A percentile compares a stretch with the other conserved stretches of the same genome.
Conservation (phyloP, 176 grass and related monocot genomes). For the Ananas comosus region DNA sequence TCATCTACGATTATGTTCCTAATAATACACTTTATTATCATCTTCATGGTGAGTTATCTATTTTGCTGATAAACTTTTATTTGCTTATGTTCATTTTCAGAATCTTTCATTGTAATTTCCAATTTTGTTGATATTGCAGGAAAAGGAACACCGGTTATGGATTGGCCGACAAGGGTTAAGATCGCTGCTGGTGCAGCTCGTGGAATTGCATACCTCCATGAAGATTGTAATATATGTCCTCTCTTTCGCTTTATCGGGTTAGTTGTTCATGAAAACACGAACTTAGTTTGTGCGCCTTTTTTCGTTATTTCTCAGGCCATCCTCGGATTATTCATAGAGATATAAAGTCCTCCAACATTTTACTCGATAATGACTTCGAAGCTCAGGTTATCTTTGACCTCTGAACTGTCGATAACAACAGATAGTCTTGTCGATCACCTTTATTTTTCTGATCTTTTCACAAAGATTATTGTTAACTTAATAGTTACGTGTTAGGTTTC, state of each 20-base stretch:
- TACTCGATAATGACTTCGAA: constrained; percentile 91
- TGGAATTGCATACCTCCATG: constrained; percentile 94
- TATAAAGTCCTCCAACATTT: constrained; percentile 99
- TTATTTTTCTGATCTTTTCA: constrained; percentile 7
- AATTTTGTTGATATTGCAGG: constrained; percentile 46
- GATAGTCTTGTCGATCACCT: not conserved
- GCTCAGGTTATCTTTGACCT: constrained; percentile 61
- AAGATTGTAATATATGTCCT: constrained; percentile 70
- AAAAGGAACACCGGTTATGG: constrained; percentile 42
- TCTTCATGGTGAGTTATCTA: constrained; percentile 46
- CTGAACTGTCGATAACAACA: not conserved
- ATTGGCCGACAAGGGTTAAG: constrained; percentile 85
- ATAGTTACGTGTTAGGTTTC: constrained; percentile 50
- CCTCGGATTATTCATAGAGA: constrained; percentile 97
- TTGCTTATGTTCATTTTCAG: not conserved
- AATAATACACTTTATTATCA: constrained; percentile 77
- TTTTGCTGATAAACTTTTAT: not conserved
- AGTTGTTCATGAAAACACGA: not conserved
- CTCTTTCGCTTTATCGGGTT: not conserved
- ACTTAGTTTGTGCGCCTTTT: constrained; percentile 29
- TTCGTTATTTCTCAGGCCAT: constrained; percentile 55
- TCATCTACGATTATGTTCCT: constrained; percentile 81
- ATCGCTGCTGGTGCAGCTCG: constrained; percentile 93
- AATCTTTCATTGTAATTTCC: constrained; percentile 5
- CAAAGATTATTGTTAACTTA: constrained; percentile 1